Conservation (phyloP, 2,329 filamentous ascomycete genomes). For the Trichoderma asperellum region DNA sequence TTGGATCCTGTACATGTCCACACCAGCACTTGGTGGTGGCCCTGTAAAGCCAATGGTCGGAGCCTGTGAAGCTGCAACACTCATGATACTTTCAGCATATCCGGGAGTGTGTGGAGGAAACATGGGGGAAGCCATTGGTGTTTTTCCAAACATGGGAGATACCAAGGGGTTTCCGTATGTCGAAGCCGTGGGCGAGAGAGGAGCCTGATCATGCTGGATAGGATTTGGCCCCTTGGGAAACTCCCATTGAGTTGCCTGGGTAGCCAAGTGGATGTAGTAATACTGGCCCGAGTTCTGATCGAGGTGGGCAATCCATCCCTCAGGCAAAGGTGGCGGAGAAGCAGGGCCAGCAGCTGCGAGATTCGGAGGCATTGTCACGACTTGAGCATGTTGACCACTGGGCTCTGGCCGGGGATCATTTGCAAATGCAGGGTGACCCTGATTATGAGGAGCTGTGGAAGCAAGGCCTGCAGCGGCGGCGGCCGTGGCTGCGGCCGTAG, state of each 20-base stretch:
- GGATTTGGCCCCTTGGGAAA: slow-evolving; percentile 96
- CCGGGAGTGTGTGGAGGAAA: slow-evolving; percentile 81
- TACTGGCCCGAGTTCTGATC: slow-evolving; percentile 97
- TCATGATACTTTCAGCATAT: slow-evolving; percentile 85
- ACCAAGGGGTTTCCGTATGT: slow-evolving; percentile 74
- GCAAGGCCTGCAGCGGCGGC: slow-evolving; percentile 41
- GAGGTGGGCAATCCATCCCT: slow-evolving; percentile 97
- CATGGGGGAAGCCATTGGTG: slow-evolving; percentile 71
- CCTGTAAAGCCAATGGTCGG: slow-evolving; percentile 84
- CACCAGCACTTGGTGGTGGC: slow-evolving; percentile 83
- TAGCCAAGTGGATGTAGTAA: slow-evolving; percentile 96
- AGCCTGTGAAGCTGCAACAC: slow-evolving; percentile 72
- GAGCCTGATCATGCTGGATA: slow-evolving; percentile 77
- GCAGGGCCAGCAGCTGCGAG: slow-evolving; percentile 61
- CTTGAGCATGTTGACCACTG: slow-evolving; percentile 53
- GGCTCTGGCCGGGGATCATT: slow-evolving; percentile 69
- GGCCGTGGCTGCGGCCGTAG: slow-evolving; percentile 34
- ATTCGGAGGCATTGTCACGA: slow-evolving; percentile 48
- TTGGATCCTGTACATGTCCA: slow-evolving; percentile 91
- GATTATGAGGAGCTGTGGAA: slow-evolving; percentile 58
- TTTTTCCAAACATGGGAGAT: slow-evolving; percentile 67
- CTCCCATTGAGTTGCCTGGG: slow-evolving; percentile 97
- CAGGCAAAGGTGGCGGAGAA: slow-evolving; percentile 89
- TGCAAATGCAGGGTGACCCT: slow-evolving; percentile 86
- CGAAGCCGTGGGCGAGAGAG: slow-evolving; percentile 79